Evolutionary conservation across 169 alveolate genomes (phyloP), one percentile per base, ranked within the genome.

Genomic region (Plasmodium chabaudi): DNA sequence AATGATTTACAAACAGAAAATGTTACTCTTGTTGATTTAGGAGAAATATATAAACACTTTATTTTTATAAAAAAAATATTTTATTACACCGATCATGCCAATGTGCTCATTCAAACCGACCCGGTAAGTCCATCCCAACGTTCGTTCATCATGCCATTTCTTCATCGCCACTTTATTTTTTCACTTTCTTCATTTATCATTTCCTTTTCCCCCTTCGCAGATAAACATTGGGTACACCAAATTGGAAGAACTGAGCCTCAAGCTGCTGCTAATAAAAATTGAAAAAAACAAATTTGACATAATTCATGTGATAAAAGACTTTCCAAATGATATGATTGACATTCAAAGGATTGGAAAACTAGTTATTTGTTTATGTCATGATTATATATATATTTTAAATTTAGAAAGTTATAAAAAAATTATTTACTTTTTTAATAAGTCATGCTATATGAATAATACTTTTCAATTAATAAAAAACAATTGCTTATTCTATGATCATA

Each of bases 61-160:
- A 63, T 75, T 63, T 75, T 75, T 51, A 63, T 75, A 6, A 75
- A 63, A n/a, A 75, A 63, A 56, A 60, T 75, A 12, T 75, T 75
- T 75, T 75, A 47, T 49, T 67, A 75, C 13, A 55, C 47, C 5
- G 67, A 55, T 12, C 12, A n/a, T 15, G 65, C 63, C 9, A 61
- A 75, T 51, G 47, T 75, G n/a, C 1, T 75, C 12, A 7, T 75
- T 25, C 88, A 75, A 42, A 63, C 49, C 10, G 75, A 61, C 5
- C 63, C 88, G 68, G 88, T 75, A 57, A 75, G 74, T 17, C n/a
- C n/a, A n/a, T n/a, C n/a, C n/a, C n/a, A n/a, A n/a, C n/a, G n/a
- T n/a, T n/a, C n/a, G n/a, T 10, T 25, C 17, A 19, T n/a, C 17
- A 56, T 27, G 17, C 56, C 9, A 9, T 9, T 1, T 9, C 1